Base-by-base conservation (phyloP, 164 flowering plant species). In the Magnolia changhungtana region DNA sequence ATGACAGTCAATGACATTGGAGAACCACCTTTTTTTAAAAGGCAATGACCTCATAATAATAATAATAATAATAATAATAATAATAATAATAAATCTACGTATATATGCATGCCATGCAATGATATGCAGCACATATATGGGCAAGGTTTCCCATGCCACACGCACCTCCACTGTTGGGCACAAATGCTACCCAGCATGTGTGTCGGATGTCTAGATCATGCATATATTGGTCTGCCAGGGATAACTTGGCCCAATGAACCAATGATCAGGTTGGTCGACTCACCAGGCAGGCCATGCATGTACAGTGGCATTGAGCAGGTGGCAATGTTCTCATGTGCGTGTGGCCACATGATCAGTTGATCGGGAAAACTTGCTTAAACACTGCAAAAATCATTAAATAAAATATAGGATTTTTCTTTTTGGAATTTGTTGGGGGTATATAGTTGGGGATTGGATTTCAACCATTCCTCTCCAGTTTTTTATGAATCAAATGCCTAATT, bases 1-100 rank as follows among this genome's bases (percentile, higher is more conserved):
- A 8, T 19, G 74, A 63, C 67, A 55, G 63, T 75, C 50, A 78
- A 49, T 63, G 66, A 29, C 66, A 14, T 55, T 55, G 9, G 10
- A 6, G 52, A 73, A 74, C n/a, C 31, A 29, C 18, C 29, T 23
- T 16, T 67, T 18, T 20, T 67, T 10, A 67, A 29, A 23, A 67
- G 14, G 8, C 31, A 7, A 67, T 8, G 18, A 3, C 23, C 31
- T 67, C 67, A 64, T 64, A 1, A 55, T 11, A 55, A 8, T 9
- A 16, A 55, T 24, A 24, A 55, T 24, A 24, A 24, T 24, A 24
- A 24, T 24, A 24, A 24, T 24, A 24, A 24, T 24, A 24, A 24
- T 24, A 24, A 55, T 10, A 52, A 3, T 23, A 23, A 23, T 23
- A 23, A 55, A 55, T 11, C 61, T 11, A 55, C 10, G 61, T 8